Base-by-base conservation (phyloP, 1,139 yeast species). In the Sporopachydermia cereana region DNA sequence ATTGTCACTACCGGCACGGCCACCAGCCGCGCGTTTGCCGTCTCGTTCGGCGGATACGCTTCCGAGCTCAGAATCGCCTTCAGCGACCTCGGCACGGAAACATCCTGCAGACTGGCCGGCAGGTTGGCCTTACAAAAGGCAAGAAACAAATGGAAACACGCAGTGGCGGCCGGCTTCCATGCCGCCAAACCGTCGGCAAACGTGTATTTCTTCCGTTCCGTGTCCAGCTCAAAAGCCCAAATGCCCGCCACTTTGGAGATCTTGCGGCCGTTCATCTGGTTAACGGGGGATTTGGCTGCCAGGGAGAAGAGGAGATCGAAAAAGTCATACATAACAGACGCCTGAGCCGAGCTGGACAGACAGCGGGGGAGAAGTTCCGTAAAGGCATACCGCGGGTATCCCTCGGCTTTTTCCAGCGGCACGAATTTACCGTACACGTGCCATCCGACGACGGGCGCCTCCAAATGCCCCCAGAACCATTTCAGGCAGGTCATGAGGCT, bases 111-210 rank as follows among this genome's bases (percentile, higher is more conserved):
- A 20, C 17, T 20, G 12, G 5, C 39, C 22, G 39, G 39, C 17
- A 34, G 17, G 5, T 5, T n/a, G 9, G 43, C 30, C 18, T 31
- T 18, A 48, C 88, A 63, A 55, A 86, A 88, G 2, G 96, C 76
- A 27, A 85, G 62, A 29, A 86, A 68, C 41, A 88, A 61, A 60
- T 88, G 96, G 56, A 84, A 84, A 62, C 85, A 74, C 0, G 96
- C 96, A 56, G 84, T 88, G 3, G 94, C 80, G 2, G 89, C 85
- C 2, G 83, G 77, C 44, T 78, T 67, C 96, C 96, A 34, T 44
- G 75, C 73, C 36, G 76, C 76, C 45, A 86, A 61, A 1, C 96
- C 96, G 51, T 84, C 80, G 36, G 74, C 72, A 31, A 41, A 41
- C 31, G 67, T 55, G 50, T 66, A 62, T 23, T 54, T 59, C 3